Conservation (phyloP, 2,329 filamentous ascomycete species). For the Xylariaceae sp. region DNA sequence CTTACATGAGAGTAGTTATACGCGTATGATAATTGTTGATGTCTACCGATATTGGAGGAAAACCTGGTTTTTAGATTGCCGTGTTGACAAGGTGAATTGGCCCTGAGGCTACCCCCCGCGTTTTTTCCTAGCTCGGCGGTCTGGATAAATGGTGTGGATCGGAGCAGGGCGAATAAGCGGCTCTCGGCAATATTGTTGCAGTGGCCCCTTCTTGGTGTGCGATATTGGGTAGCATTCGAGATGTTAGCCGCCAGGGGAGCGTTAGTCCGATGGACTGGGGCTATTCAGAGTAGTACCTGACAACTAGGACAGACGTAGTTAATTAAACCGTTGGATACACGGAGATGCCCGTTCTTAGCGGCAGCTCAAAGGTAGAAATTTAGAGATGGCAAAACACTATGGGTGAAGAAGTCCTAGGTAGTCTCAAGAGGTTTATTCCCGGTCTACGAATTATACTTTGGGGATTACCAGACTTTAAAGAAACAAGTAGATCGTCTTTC, state of each 20-base stretch:
- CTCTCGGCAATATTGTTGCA: conserved; percentile 9
- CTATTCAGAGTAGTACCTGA: too few species aligned
- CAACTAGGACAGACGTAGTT: too few species aligned
- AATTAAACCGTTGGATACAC: too few species aligned
- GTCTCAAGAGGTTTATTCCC: background rate
- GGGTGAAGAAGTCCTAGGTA: conserved; percentile 5
- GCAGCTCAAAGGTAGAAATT: conserved; percentile 9
- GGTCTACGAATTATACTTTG: background rate
- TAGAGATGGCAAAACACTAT: conserved; percentile 8
- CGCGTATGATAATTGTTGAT: background rate
- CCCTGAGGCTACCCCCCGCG: conserved; percentile 11
- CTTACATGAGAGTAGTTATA: background rate
- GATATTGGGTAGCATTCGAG: conserved; percentile 14
- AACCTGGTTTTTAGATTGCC: conserved; percentile 1
- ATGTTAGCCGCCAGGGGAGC: conserved; percentile 14
- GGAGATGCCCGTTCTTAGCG: background rate
- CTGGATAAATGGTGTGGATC: conserved; percentile 16
- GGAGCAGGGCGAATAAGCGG: conserved; percentile 2
- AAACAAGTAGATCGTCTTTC: background rate
- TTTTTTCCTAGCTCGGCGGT: background rate
- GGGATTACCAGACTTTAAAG: background rate
- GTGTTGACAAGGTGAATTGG: conserved; percentile 8
- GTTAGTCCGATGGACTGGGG: background rate
- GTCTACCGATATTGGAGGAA: background rate
- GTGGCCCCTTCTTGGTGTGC: background rate